Evolutionary conservation across 1,284 basidiomycete species (phyloP), one percentile per base, ranked within the genome.

Genomic region (Phellopilus nigrolimitatus): DNA sequence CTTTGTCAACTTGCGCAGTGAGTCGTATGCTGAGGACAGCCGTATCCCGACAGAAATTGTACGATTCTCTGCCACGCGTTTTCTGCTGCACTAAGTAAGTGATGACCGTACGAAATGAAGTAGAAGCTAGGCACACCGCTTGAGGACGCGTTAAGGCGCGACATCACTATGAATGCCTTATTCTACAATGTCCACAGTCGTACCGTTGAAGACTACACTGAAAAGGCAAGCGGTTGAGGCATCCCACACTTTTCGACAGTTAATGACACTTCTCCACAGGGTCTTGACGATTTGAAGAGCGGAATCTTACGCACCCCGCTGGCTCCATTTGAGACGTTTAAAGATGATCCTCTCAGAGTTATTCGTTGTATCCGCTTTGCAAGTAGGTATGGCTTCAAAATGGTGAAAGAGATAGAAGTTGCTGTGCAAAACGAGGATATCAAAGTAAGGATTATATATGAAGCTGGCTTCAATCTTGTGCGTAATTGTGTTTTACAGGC

Each of bases 181-280:
- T 98, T 99, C 69, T 99, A 95, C 72, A 99, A 99, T 58, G 80
- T 99, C 0, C 94, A 98, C 62, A 84, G 88, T 1, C 76, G 84
- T n/a, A 60, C 72, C 8, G 84, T 99, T 1, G 97, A 99, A 66
- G 97, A 99, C 67, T 80, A 80, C 61, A 97, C 94, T 1, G 80
- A 76, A 56, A 84, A 82, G 74, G 90, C 85, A 62, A 41, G 59
- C 49, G 17, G 21, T n/a, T 27, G n/a, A 2, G 19, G 36, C 21
- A 13, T 28, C 15, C 17, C 27, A 12, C 5, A 19, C 17, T 25
- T 24, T 8, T 30, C 7, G 10, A 21, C 19, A 9, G 7, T 22
- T 22, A 27, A 43, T 33, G 36, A 4, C 25, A 6, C 1, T 17
- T 38, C 24, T 44, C 10, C 28, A 25, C 63, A 92, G 84, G 97